phyloP scores from a whole-genome alignment of 768 basidiomycete genomes.

The Calocera cornea region DNA sequence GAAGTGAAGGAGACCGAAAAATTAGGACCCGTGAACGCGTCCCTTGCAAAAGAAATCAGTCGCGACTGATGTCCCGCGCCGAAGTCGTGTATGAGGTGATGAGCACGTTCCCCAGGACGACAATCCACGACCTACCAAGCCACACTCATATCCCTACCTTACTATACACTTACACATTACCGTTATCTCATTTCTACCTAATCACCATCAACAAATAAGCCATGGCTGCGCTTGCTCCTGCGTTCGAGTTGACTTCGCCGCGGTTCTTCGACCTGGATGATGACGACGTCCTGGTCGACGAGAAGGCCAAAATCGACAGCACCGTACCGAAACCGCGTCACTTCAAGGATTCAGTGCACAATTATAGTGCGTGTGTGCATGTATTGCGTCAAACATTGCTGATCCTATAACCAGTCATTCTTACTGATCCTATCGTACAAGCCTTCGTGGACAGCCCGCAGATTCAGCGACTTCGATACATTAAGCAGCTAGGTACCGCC shows the following conservation, averaged over 20 bases:
- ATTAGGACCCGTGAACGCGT: neutral
- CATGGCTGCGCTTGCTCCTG: neutral
- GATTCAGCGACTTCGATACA: conserved; percentile 60
- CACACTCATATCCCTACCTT: neutral
- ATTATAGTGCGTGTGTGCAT: neutral
- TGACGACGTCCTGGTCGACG: neutral
- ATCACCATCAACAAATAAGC: neutral
- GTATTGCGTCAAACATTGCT: conserved; percentile 7
- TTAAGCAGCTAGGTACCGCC: conserved; percentile 71
- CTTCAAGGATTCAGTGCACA: conserved; percentile 8
- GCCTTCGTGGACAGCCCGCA: conserved; percentile 35
- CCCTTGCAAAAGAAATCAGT: neutral
- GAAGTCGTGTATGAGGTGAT: neutral
- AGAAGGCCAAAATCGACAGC: neutral
- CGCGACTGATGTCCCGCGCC: neutral
- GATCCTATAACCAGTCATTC: too few relatives aligned
- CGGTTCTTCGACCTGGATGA: conserved; percentile 1
- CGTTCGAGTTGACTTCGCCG: neutral
- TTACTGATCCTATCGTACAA: conserved; percentile 12
- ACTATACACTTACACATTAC: neutral
- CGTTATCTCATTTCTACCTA: neutral
- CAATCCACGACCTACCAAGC: neutral
- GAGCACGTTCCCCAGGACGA: neutral
- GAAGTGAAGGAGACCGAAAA: neutral
- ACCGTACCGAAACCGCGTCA: neutral